A percentile compares a stretch with the other conserved stretches of the same genome.
Conservation (phyloP, 192 early-diverging fungal genomes). For the Gaertneriomyces sp. region DNA sequence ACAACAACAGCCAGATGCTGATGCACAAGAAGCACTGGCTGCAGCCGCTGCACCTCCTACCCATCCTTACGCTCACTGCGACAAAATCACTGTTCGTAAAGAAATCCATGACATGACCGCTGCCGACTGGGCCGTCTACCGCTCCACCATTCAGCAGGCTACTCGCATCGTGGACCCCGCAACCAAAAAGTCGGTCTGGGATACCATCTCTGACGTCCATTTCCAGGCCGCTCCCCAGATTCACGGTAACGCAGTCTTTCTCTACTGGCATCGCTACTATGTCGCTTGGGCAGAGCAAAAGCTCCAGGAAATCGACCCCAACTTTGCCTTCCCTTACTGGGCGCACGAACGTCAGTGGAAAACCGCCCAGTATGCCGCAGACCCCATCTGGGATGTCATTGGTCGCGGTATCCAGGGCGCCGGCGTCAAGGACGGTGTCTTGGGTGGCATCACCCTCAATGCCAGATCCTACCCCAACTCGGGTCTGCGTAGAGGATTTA, state of each 20-base stretch:
- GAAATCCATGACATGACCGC: constrained; percentile 13
- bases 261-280: constrained; percentile 25
- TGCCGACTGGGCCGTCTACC: constrained; percentile 14
- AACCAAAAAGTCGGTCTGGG: constrained; percentile 10
- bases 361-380: neutral
- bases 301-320: constrained; percentile 13
- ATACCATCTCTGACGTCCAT: constrained; percentile 10
- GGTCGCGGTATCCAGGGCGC: constrained; percentile 1
- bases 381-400: constrained; percentile 13
- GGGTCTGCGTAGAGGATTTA: no score
- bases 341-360: constrained; percentile 7
- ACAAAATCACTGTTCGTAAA: constrained; percentile 10
- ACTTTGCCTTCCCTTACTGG: constrained; percentile 24
- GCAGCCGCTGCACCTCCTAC: no score
- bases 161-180: neutral
- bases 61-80: no score
- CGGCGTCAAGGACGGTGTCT: constrained; percentile 17
- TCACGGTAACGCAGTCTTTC: constrained; percentile 23
- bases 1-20: no score
- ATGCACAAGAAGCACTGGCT: no score
- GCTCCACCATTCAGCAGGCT: constrained; percentile 20
- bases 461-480: neutral
- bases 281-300: constrained; percentile 12
- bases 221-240: neutral
- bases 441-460: constrained; percentile 1